phyloP scores from a whole-genome alignment of 129 eudicot species.

The Oenanthe sinensis region DNA sequence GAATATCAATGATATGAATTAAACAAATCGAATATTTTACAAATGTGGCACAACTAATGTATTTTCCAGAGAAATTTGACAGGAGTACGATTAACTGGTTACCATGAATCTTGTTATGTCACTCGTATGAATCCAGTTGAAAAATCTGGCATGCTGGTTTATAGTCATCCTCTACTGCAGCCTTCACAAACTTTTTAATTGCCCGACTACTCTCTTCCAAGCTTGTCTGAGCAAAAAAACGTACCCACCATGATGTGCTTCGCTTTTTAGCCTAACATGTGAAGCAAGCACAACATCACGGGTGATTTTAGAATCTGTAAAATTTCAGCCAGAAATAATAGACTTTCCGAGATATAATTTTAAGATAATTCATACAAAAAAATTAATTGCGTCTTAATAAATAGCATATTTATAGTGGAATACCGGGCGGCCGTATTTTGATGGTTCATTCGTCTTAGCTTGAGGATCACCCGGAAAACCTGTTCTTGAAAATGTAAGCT shows the following conservation, averaged over 20 bases:
- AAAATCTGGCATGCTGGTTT: slow-evolving; percentile 11
- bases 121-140: slow-evolving; percentile 4
- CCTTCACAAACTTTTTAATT: background rate
- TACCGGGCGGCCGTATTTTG: slow-evolving; percentile 34
- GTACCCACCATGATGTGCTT: slow-evolving; percentile 23
- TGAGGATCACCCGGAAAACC: slow-evolving; percentile 25
- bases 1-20: background rate
- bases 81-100: background rate
- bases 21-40: background rate
- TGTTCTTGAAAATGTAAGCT: slow-evolving; percentile 3
- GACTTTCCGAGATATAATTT: background rate
- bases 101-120: background rate
- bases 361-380: background rate
- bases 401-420: background rate
- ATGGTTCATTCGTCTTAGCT: slow-evolving; percentile 18
- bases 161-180: background rate
- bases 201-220: slow-evolving; percentile 18
- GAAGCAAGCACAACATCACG: background rate
- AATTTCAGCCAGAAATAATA: background rate
- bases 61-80: no score
- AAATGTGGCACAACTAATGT: background rate
- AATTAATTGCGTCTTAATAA: background rate
- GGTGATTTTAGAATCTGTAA: background rate
- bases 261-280: slow-evolving; percentile 26
- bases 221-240: slow-evolving; percentile 14